Base-by-base conservation (phyloP, 495 filamentous ascomycete species). In the Trichoderma erinaceum region DNA sequence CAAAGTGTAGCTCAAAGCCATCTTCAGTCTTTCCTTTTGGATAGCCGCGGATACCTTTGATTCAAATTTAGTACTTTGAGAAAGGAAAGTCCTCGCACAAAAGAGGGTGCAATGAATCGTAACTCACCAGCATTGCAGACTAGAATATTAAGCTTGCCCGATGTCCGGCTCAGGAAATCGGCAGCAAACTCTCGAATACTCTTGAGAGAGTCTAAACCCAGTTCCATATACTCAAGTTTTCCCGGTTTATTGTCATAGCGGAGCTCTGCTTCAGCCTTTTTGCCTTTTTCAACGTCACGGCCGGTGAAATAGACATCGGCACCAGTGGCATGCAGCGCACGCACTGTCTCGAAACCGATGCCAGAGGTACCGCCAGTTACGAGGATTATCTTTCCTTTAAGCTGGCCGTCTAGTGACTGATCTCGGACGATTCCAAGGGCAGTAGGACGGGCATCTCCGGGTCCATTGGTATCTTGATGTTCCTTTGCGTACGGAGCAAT, bases 381-480 rank as follows among this genome's bases (percentile, higher is more conserved):
- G 41, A 86, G 48, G 65, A 84, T 74, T 41, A 85, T 80, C 74
- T 86, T 85, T 68, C 73, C 81, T 1, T 50, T 66, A 13, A 82
- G 67, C n/a, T 75, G 77, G 18, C 76, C 78, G 35, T 77, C 70
- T 23, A 83, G 67, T 10, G 67, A 68, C 61, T 87, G 78, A 67
- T 87, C 85, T 63, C 80, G 52, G 68, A 88, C 70, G 61, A 88
- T 80, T 67, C 85, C 79, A 18, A 82, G 69, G 16, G 82, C 85
- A 8, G 85, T 87, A 27, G 84, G 84, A 18, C 85, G 83, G 16
- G 75, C 73, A 74, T 88, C 85, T 4, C 83, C 81, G n/a, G 79
- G 72, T 11, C 86, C 85, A 64, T 81, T 67, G 16, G 76, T 76
- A 38, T 76, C 71, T n/a, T 65, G 68, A 70, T 84, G 80, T 8